Evolutionary conservation across 1,139 yeast genomes (phyloP), one percentile per base, ranked within the genome.

Genomic region (Lodderomyces beijingensis): DNA sequence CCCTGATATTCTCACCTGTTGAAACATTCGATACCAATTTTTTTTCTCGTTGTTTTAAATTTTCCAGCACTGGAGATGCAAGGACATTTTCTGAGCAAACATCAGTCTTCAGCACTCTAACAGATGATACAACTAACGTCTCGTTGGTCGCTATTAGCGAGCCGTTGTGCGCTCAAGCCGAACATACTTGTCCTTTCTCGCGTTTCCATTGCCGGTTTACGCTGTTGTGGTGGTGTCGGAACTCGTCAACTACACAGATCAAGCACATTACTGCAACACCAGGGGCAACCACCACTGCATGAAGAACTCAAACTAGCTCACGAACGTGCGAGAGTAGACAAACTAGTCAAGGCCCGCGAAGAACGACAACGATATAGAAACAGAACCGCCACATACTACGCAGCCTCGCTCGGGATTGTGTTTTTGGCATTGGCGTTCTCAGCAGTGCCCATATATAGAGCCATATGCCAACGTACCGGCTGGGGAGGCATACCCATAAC

Each of bases 401-500:
- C 91, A 1, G 64, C 80, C 1, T 79, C 95, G 16, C 64, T 87
- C 26, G 80, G 81, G 10, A 62, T 91, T 18, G 62, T 79, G 7
- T 86, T 87, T 41, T 62, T 87, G 29, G 91, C 96, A 0, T 64
- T 91, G 15, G 73, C 95, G 0, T 91, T 88, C 57, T 85, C 91
- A 8, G 87, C 96, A 1, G 98, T 93, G 8, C 97, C 98, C 3
- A 62, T 93, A 14, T 93, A 93, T 55, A 66, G 96, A 45, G 89
- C 91, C 14, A 70, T 93, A 28, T 93, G 99, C 65, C 87, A 89
- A 49, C 75, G 95, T 59, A 89, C 96, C 1, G 98, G 98, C 1
- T 91, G 84, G 74, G 96, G 91, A 32, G 99, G 99, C 30, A 78
- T 81, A 8, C 97, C 98, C 11, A 83, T 89, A 46, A 88, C 96